Percentiles rank a stretch among this genome's conserved stretches.
These are phyloP conservation scores for Epichloe typhina DNA, from an alignment of 2,329 filamentous ascomycete genomes.

Conservation along the genomic window DNA sequence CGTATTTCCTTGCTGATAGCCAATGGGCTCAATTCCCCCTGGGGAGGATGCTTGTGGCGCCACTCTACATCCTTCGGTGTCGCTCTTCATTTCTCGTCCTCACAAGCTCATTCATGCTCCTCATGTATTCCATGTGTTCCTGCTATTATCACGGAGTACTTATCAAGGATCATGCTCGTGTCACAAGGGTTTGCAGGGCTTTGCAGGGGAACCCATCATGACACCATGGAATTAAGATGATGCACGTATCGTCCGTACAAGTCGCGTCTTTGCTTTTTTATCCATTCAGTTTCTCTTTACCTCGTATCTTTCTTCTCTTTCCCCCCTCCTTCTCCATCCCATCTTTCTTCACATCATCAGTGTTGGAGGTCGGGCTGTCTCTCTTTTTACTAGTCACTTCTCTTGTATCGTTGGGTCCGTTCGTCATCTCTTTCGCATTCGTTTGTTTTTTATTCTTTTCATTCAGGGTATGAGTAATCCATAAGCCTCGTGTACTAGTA, in stretches of 20 bases:
- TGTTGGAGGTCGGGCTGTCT: background rate
- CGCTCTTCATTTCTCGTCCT: conserved; percentile 7
- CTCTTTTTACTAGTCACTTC: background rate
- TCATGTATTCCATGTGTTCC: too few species aligned
- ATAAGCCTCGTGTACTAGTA: background rate
- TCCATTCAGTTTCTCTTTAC: background rate
- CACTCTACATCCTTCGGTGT: background rate
- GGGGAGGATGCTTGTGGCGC: background rate
- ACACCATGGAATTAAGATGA: too few species aligned
- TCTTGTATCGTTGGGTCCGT: background rate
- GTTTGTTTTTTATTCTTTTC: conserved; percentile 4
- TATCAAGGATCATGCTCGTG: too few species aligned
- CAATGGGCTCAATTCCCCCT: too few species aligned
- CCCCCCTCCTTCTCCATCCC: background rate
- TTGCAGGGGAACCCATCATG: too few species aligned
- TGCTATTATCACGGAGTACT: too few species aligned
- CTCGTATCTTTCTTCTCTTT: background rate
- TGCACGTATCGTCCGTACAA: too few species aligned
- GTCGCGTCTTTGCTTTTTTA: too few species aligned
- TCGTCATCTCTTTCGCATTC: background rate
- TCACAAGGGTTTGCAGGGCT: too few species aligned
- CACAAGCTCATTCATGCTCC: too few species aligned
- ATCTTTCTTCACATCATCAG: background rate
- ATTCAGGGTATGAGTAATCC: background rate
- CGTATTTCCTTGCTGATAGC: too few species aligned